Conservation (phyloP, 257 asterid species). For the Nicotiana obtusifolia region DNA sequence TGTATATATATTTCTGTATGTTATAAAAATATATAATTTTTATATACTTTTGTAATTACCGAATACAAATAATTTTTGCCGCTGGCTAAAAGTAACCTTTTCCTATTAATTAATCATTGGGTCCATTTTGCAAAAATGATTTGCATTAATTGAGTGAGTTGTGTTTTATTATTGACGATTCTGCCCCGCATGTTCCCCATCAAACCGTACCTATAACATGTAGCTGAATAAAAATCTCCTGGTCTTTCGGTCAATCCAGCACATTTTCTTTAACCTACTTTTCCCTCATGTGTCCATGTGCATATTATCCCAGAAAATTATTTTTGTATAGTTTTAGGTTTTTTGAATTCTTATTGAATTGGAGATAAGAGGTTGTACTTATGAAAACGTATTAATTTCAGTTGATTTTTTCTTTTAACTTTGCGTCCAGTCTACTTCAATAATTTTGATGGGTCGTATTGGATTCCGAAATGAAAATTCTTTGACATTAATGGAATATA, state of each 20-base stretch:
- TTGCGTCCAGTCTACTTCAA: not conserved
- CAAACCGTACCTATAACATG: not conserved
- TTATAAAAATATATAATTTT: no score
- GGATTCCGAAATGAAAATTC: not conserved
- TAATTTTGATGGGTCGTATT: not conserved
- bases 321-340: not conserved
- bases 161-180: not conserved
- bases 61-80: no score
- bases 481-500: not conserved
- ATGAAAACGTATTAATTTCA: not conserved
- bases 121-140: not conserved
- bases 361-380: not conserved
- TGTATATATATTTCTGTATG: no score
- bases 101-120: not conserved
- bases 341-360: not conserved
- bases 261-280: not conserved
- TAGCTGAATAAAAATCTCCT: not conserved
- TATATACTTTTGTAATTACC: no score
- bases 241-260: not conserved
- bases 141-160: not conserved
- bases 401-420: not conserved
- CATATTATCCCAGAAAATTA: not conserved
- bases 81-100: no score
- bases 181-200: conserved; percentile 6
- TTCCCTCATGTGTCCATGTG: conserved; percentile 1